Conservation (phyloP, 192 early-diverging fungal genomes). For the Glomus cerebriforme region DNA sequence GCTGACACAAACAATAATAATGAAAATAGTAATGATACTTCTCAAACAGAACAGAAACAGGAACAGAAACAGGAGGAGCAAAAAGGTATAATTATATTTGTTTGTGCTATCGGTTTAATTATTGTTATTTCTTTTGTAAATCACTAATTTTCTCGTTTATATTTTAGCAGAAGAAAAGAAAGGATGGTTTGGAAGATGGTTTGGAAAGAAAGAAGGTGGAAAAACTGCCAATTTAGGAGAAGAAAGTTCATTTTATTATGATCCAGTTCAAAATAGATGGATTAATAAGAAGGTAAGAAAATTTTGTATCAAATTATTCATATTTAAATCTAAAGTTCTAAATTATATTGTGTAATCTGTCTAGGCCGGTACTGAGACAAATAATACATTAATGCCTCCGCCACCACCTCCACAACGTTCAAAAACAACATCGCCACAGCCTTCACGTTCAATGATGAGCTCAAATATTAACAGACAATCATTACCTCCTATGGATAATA, state of each 20-base stretch:
- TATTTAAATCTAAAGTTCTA: neutral
- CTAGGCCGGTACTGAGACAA: conserved; percentile 31
- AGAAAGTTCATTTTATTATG: conserved; percentile 83
- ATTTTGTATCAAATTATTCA: neutral
- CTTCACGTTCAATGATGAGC: neutral
- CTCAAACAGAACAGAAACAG: neutral
- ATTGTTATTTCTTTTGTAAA: neutral
- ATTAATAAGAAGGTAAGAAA: conserved; percentile 71
- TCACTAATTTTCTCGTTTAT: neutral
- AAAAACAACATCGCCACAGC: conserved; percentile 22
- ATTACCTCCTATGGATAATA: conserved; percentile 43
- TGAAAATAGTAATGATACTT: neutral
- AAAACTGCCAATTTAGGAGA: conserved; percentile 81
- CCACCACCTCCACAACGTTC: conserved; percentile 17
- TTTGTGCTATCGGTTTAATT: neutral
- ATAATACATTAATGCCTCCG: neutral
- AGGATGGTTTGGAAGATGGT: conserved; percentile 31
- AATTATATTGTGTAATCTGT: neutral
- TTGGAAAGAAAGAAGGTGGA: conserved; percentile 25
- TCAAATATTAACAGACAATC: conserved; percentile 39
- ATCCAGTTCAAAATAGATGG: conserved; percentile 84
- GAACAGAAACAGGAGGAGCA: neutral
- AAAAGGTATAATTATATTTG: neutral
- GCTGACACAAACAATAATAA: neutral
- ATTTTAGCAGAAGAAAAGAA: neutral